These are phyloP conservation scores for Rhodotorula sp. DNA, from an alignment of 1,284 basidiomycete genomes.

Conservation along the genomic window DNA sequence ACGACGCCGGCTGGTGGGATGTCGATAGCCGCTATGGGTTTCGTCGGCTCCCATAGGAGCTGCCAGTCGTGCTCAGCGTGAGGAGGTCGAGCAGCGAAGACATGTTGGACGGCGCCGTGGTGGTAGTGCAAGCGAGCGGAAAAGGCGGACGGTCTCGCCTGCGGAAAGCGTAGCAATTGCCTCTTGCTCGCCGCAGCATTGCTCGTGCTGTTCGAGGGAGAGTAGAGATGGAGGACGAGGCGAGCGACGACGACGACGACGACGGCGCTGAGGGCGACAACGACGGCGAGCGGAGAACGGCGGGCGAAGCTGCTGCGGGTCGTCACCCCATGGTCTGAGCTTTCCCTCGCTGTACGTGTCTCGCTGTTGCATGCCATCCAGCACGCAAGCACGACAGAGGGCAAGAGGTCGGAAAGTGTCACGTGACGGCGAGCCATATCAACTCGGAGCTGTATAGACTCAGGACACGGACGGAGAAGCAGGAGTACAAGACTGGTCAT, in stretches of 20 bases:
- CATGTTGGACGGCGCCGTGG: constrained; percentile 13
- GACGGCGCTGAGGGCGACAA: constrained; percentile 3
- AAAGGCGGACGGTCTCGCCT: not conserved
- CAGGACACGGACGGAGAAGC: no score
- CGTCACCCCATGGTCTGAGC: not conserved
- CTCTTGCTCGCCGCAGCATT: not conserved
- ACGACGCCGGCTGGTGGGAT: constrained; percentile 10
- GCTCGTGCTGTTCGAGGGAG: not conserved
- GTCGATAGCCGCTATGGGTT: constrained; percentile 1
- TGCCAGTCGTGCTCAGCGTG: no score
- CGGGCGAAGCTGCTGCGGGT: no score
- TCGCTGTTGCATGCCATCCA: no score
- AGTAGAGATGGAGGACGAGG: no score
- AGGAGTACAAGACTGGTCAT: no score
- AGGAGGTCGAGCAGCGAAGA: not conserved
- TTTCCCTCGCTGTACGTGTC: no score
- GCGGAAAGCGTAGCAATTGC: not conserved
- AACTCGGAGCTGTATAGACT: no score
- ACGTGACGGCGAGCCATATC: no score
- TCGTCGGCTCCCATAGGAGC: constrained; percentile 3
- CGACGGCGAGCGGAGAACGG: not conserved
- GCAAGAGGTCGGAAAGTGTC: no score
- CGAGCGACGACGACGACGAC: not conserved
- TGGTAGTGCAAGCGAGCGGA: constrained; percentile 13
- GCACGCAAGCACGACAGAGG: no score